phyloP scores from a whole-genome alignment of 495 filamentous ascomycete species.

The Penicillium crystallinum region DNA sequence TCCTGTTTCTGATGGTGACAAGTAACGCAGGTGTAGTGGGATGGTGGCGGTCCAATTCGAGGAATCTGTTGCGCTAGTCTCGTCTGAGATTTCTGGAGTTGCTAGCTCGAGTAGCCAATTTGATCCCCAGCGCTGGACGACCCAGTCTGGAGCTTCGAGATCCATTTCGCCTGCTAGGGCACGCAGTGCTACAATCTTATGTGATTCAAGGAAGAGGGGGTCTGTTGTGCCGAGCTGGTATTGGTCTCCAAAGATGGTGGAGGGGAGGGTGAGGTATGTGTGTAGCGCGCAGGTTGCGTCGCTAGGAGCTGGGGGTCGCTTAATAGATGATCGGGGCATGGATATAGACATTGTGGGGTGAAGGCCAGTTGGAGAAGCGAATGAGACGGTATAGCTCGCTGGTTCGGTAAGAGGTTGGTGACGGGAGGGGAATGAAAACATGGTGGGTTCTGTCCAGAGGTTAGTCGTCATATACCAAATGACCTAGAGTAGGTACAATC shows the following conservation, averaged over 20 bases:
- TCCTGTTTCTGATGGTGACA: slow-evolving; percentile 52
- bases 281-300: slow-evolving; percentile 63
- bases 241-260: slow-evolving; percentile 75
- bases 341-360: slow-evolving; percentile 75
- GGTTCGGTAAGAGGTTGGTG: slow-evolving; percentile 58
- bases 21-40: slow-evolving; percentile 84
- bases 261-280: slow-evolving; percentile 83
- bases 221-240: slow-evolving; percentile 69
- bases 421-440: slow-evolving; percentile 87
- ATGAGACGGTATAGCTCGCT: slow-evolving; percentile 44
- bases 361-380: slow-evolving; percentile 70
- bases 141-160: slow-evolving; percentile 88
- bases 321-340: slow-evolving; percentile 30
- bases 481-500: background rate
- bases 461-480: slow-evolving; percentile 1
- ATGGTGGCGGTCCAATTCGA: slow-evolving; percentile 66
- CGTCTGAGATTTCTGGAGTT: slow-evolving; percentile 17
- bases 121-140: slow-evolving; percentile 71
- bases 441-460: slow-evolving; percentile 51
- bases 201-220: slow-evolving; percentile 64
- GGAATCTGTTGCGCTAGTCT: slow-evolving; percentile 1
- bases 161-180: slow-evolving; percentile 76
- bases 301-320: slow-evolving; percentile 29
- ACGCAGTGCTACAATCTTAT: slow-evolving; percentile 64
- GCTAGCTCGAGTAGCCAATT: slow-evolving; percentile 72